These are phyloP conservation scores for Tolypocladium album DNA, from an alignment of 2,329 filamentous ascomycete species.

Conservation along the genomic window DNA sequence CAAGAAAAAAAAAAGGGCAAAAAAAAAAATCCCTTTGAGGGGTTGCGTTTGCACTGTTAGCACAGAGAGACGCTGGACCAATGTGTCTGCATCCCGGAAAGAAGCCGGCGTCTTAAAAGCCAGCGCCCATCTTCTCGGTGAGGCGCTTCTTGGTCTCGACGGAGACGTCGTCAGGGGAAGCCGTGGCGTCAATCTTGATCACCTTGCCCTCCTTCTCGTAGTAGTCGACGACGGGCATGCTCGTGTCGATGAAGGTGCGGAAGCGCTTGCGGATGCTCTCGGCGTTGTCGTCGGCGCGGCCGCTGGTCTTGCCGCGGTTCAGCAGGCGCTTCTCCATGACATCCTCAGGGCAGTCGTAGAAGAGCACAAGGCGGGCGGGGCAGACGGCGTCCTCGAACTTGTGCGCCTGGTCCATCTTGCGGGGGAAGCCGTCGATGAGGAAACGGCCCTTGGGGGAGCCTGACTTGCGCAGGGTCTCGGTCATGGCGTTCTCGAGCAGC, in stretches of 20 bases:
- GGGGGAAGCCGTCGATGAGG: conserved; percentile 73
- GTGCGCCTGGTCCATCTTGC: conserved; percentile 92
- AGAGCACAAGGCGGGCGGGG: conserved; percentile 74
- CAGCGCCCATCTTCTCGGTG: conserved; percentile 33
- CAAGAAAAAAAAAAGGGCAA: no score
- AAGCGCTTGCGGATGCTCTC: conserved; percentile 97
- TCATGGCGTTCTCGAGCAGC: conserved; percentile 89
- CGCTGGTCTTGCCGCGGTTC: conserved; percentile 86
- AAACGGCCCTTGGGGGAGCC: conserved; percentile 54
- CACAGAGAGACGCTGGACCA: neutral
- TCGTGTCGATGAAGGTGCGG: conserved; percentile 85
- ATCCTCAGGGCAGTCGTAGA: conserved; percentile 86
- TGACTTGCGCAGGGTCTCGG: conserved; percentile 47
- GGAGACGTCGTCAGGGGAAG: conserved; percentile 52
- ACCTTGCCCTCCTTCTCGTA: conserved; percentile 70
- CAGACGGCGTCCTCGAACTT: conserved; percentile 90
- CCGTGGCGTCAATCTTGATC: conserved; percentile 66
- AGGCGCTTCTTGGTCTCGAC: conserved; percentile 40
- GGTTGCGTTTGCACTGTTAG: neutral
- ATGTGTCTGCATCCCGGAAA: neutral
- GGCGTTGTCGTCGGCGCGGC: conserved; percentile 83
- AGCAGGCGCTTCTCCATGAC: conserved; percentile 78
- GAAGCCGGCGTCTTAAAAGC: conserved; percentile 11
- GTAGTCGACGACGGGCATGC: conserved; percentile 91
- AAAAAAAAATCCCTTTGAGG: neutral